Conservation (phyloP, 371 early-diverging fungal species). For the Saksenaea vasiformis region DNA sequence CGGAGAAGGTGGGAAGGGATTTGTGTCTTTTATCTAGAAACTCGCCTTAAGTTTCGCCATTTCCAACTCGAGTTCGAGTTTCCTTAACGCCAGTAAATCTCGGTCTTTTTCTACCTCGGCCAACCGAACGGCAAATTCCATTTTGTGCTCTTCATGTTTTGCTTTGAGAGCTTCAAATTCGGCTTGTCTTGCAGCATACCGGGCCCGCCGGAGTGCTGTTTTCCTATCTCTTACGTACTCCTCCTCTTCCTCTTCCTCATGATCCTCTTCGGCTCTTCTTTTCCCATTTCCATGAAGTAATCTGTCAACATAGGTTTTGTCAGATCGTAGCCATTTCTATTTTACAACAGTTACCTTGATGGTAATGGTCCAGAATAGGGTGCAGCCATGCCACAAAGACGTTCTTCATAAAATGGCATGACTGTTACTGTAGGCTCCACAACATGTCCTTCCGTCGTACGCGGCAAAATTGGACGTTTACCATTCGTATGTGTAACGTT, state of each 20-base stretch:
- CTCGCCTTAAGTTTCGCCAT: neutral
- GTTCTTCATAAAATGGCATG: neutral
- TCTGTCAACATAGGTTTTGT: neutral
- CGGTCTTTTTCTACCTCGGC: conserved; percentile 5
- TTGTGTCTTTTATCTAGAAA: neutral
- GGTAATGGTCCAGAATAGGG: neutral
- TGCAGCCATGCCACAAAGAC: neutral
- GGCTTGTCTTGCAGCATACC: conserved; percentile 3
- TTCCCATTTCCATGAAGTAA: neutral
- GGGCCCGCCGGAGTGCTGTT: neutral
- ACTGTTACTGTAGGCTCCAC: neutral
- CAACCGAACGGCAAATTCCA: neutral
- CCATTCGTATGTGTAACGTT: neutral
- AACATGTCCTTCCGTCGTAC: neutral
- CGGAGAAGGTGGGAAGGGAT: neutral
- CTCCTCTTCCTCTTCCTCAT: neutral
- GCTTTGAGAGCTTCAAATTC: conserved; percentile 7
- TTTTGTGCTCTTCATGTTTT: conserved; percentile 3
- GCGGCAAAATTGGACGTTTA: neutral
- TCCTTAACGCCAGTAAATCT: neutral
- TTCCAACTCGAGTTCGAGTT: neutral
- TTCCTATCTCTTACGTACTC: neutral
- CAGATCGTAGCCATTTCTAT: too few species aligned
- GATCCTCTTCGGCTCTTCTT: neutral
- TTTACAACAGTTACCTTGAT: neutral